Percentiles rank a stretch among this genome's conserved stretches.
These are phyloP conservation scores for Penicillium sp. DNA, from an alignment of 2,329 filamentous ascomycete species.

Conservation along the genomic window DNA sequence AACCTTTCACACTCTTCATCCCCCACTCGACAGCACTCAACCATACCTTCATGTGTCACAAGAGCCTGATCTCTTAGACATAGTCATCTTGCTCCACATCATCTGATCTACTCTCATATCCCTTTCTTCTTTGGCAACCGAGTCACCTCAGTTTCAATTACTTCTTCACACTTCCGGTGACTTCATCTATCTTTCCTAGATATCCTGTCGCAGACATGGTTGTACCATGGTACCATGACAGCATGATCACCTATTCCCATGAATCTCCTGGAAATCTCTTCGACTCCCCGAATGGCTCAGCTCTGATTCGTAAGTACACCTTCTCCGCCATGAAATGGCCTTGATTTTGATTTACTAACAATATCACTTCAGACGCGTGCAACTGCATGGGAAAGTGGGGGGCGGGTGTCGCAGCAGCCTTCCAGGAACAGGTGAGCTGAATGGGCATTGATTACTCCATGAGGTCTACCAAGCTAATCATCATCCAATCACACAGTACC, in stretches of 20 bases:
- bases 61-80: too few relatives aligned
- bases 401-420: conserved; percentile 58
- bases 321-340: not conserved
- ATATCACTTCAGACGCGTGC: conserved; percentile 52
- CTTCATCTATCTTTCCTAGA: too few relatives aligned
- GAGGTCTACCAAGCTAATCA: not conserved
- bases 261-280: conserved; percentile 55
- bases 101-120: too few relatives aligned
- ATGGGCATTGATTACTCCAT: conserved; percentile 26
- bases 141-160: too few relatives aligned
- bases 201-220: too few relatives aligned
- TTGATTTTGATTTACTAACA: not conserved
- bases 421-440: conserved; percentile 35
- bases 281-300: conserved; percentile 50
- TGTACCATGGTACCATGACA: not conserved
- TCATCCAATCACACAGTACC: conserved; percentile 47
- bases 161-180: too few relatives aligned
- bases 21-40: too few relatives aligned
- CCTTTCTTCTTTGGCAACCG: too few relatives aligned
- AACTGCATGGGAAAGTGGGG: conserved; percentile 62
- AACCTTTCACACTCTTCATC: too few relatives aligned
- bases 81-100: too few relatives aligned
- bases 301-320: conserved; percentile 54
- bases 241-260: conserved; percentile 13
- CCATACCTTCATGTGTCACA: too few relatives aligned